Base-by-base conservation (phyloP, 139 green algal genomes). In the Tetratostichococcus sp. region DNA sequence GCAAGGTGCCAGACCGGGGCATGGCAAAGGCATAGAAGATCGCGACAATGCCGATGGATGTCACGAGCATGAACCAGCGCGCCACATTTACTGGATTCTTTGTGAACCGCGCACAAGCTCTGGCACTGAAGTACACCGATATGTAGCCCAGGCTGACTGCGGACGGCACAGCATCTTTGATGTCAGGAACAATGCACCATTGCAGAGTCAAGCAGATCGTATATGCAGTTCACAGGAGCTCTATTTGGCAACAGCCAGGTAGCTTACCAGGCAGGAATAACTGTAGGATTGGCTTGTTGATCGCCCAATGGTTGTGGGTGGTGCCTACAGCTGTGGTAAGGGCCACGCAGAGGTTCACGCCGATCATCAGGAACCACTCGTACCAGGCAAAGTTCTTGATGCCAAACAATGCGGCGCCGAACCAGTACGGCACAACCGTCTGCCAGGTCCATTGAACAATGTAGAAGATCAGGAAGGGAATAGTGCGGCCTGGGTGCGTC, bases 11-110 rank as follows among this genome's bases (percentile, higher is more conserved):
- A 50, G 30, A 72, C 73, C 19, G 66, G 26, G 73, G 73, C 19
- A 77, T 72, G 28, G 65, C 26, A 30, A 77, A 62, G 35, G 42
- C 31, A 35, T 77, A 77, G 28, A 77, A 43, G 8, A 32, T 43
- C 1, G 62, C 65, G 6, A 77, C 73, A 1, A 66, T 39, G n/a
- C 35, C 65, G 22, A 33, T 66, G 4, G 35, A 23, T 8, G 30
- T 30, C 19, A 72, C 35, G 35, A 77, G 19, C 14, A 70, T 26
- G 4, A 72, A 43, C 57, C 65, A 77, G 25, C 73, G 35, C 5
- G 35, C 35, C 4, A 34, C n/a, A 31, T 77, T 70, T 4, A 77
- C 65, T 11, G 43, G 42, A 1, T 67, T 33, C 23, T 28, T 30
- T 1, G 73, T 62, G 73, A 67, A 66, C 2, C 73, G 21, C 0